Evolutionary conservation across 306 rosid species (phyloP), one percentile per base, ranked within the genome.

Genomic region (Carpinus viminea): DNA sequence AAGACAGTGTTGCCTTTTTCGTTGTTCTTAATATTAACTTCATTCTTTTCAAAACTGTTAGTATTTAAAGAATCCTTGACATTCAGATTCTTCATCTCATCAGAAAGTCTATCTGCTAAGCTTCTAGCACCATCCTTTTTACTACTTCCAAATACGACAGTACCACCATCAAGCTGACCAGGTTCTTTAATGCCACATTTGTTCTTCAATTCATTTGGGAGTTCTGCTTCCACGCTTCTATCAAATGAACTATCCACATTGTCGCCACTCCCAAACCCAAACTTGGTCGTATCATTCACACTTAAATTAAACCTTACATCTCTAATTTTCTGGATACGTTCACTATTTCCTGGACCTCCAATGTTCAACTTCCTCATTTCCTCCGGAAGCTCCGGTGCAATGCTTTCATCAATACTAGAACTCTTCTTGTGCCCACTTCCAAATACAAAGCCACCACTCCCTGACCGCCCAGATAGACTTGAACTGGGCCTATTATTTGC

Each of bases 21-120:
- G 36, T 70, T 54, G 53, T 73, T 68, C 57, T 36, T 64, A 66
- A 36, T 47, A 66, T 79, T 72, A 76, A 45, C 77, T 51, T 59
- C 77, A 72, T 70, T 78, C 78, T 70, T 81, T 3, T 43, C 34
- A 80, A 47, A 62, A 77, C 74, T 47, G 45, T 57, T 57, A 69
- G 38, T 9, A 68, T 69, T 78, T 56, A 45, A 17, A 53, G 81
- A 53, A 52, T 81, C 92, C 65, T 80, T 80, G 65, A 90, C 75
- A 79, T 83, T 91, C 80, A 91, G 59, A 86, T 84, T 87, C 83
- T 85, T 88, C 83, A 95, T 75, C 86, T 76, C 87, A 72, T 73
- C 74, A 8, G 81, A 81, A 78, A 91, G 81, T 12, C 78, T 73
- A 77, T 79, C 73, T 15, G 76, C 76, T 15, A 86, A 78, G 61